Conservation (phyloP, 2,329 filamentous ascomycete genomes). For the Monosporascus sp. region DNA sequence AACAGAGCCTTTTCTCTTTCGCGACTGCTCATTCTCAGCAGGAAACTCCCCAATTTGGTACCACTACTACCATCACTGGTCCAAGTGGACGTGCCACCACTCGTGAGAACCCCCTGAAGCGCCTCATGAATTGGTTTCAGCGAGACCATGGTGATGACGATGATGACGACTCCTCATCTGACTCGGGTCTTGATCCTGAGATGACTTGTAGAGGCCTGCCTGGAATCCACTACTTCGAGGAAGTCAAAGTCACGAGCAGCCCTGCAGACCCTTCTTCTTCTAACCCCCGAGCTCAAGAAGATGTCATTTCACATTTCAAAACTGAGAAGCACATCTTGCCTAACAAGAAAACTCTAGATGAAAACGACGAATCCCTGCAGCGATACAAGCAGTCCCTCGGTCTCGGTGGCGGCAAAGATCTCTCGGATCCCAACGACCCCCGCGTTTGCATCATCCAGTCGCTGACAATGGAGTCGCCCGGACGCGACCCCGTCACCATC, state of each 20-base stretch:
- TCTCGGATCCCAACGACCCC: slow-evolving; percentile 73
- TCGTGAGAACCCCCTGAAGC: background rate
- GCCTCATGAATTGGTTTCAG: slow-evolving; percentile 10
- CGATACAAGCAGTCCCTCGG: slow-evolving; percentile 97
- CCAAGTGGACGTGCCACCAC: background rate
- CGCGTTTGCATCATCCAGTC: slow-evolving; percentile 91
- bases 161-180: slow-evolving; percentile 7
- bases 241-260: background rate
- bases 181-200: slow-evolving; percentile 15
- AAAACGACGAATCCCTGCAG: slow-evolving; percentile 86
- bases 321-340: slow-evolving; percentile 1
- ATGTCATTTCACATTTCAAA: slow-evolving; percentile 2
- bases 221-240: slow-evolving; percentile 2
- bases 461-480: slow-evolving; percentile 80
- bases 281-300: background rate
- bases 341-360: slow-evolving; percentile 36
- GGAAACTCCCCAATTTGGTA: background rate
- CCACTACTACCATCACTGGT: background rate
- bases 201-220: slow-evolving; percentile 21
- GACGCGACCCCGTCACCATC: slow-evolving; percentile 80
- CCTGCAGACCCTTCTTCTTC: background rate
- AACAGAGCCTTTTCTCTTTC: background rate
- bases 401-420: slow-evolving; percentile 66
- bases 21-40: background rate
- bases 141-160: slow-evolving; percentile 3